These are phyloP conservation scores for Wolfiporia cocos DNA, from an alignment of 1,284 basidiomycete species.

Conservation along the genomic window DNA sequence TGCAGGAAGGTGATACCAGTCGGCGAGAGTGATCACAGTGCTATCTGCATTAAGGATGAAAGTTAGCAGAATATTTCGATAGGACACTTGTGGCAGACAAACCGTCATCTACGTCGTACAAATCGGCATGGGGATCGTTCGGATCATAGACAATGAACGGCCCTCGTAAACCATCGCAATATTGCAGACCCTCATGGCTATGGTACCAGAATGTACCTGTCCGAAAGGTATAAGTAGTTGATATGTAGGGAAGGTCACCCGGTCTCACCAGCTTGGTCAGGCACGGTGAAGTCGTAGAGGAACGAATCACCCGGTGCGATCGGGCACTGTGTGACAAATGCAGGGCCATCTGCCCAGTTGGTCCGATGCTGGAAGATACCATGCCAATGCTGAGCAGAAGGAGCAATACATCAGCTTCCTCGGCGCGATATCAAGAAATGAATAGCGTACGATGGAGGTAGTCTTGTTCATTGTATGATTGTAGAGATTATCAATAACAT, in stretches of 20 bases:
- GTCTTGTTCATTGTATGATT: conserved; percentile 20
- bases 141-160: conserved; percentile 38
- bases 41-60: conserved; percentile 13
- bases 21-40: conserved; percentile 23
- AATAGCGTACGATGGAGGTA: conserved; percentile 24
- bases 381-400: conserved; percentile 32
- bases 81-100: not conserved
- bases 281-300: conserved; percentile 30
- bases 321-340: conserved; percentile 39
- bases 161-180: conserved; percentile 33
- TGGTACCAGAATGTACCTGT: conserved; percentile 21
- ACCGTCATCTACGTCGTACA: conserved; percentile 42
- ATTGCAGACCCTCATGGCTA: conserved; percentile 19
- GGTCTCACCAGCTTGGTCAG: conserved; percentile 26
- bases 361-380: conserved; percentile 25
- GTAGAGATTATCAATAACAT: conserved; percentile 25
- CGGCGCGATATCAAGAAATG: too few relatives aligned
- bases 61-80: not conserved
- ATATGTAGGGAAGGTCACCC: not conserved
- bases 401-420: too few relatives aligned
- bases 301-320: conserved; percentile 38
- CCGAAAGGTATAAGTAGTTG: not conserved
- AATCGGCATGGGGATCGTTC: conserved; percentile 29
- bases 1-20: conserved; percentile 23
- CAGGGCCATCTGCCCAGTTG: conserved; percentile 20